Conservation (phyloP, 345 rosid genomes). For the Sonneratia caseolaris region DNA sequence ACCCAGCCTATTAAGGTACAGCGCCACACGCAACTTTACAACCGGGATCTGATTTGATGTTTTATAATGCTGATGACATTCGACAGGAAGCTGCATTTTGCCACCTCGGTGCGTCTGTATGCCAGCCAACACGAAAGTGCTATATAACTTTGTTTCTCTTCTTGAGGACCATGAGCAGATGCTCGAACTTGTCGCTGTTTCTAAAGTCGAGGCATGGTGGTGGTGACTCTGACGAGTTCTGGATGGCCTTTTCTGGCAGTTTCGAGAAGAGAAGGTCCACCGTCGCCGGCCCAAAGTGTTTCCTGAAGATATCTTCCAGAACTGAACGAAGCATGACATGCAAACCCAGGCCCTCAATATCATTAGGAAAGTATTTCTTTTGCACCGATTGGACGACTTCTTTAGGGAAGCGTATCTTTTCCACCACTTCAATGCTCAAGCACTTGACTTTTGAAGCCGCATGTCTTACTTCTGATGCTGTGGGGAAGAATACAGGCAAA, state of each 20-base stretch:
- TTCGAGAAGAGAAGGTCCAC: conserved; percentile 18
- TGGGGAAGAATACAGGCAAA: conserved; percentile 6
- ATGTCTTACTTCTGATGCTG: background rate
- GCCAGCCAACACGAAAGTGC: too few relatives aligned
- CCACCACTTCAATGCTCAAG: conserved; percentile 1
- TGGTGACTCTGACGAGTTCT: background rate
- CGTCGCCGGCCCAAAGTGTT: conserved; percentile 24
- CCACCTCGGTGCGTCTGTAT: too few relatives aligned
- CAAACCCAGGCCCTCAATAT: too few relatives aligned
- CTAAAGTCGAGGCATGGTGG: background rate
- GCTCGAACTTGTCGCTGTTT: background rate
- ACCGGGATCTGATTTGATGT: too few relatives aligned
- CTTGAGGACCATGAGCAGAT: background rate
- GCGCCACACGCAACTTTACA: too few relatives aligned
- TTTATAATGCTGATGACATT: too few relatives aligned
- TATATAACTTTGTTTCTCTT: background rate
- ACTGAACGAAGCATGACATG: conserved; percentile 6
- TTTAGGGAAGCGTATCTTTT: background rate
- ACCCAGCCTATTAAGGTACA: too few relatives aligned
- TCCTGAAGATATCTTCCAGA: background rate
- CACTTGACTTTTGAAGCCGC: background rate
- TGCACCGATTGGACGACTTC: too few relatives aligned
- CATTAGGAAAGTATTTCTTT: too few relatives aligned
- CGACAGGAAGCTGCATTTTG: too few relatives aligned
- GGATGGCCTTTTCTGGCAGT: conserved; percentile 11